A percentile compares a stretch with the other conserved stretches of the same genome.
Evolutionary conservation across 495 filamentous ascomycete genomes (phyloP).

Genomic region (Trichoderma erinaceum): DNA sequence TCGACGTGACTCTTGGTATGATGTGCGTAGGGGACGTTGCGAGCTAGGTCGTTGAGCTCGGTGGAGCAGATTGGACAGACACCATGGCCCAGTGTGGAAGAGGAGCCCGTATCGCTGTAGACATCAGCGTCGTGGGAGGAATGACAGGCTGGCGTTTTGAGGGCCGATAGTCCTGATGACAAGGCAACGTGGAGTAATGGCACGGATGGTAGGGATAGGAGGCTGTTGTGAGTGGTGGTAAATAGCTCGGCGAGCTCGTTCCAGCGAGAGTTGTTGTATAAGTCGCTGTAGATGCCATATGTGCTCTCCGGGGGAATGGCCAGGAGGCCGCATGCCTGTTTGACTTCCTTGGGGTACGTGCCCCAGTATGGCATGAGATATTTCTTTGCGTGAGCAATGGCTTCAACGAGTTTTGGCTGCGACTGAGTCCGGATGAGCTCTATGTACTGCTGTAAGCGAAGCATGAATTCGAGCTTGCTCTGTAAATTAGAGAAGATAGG

Average conservation of each 20-base stretch:
- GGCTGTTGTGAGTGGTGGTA: conserved; percentile 74
- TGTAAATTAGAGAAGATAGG: conserved; percentile 26
- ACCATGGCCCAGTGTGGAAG: conserved; percentile 32
- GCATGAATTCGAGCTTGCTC: conserved; percentile 87
- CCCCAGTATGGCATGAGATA: conserved; percentile 63
- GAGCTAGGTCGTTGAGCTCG: conserved; percentile 86
- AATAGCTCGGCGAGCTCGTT: conserved; percentile 72
- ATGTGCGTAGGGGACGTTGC: conserved; percentile 84
- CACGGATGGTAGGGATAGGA: conserved; percentile 73
- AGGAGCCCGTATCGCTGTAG: conserved; percentile 39
- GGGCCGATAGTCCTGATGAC: conserved; percentile 82
- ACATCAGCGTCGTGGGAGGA: conserved; percentile 39
- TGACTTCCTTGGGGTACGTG: conserved; percentile 60
- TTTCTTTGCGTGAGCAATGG: conserved; percentile 74
- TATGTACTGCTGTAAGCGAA: conserved; percentile 93
- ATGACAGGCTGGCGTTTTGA: conserved; percentile 95
- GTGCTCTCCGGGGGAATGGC: conserved; percentile 61
- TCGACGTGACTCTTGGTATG: conserved; percentile 91
- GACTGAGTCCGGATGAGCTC: conserved; percentile 70
- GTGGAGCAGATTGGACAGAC: conserved; percentile 94
- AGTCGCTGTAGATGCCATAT: conserved; percentile 36
- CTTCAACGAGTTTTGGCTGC: conserved; percentile 58
- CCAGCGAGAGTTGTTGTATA: conserved; percentile 73
- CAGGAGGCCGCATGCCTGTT: conserved; percentile 71
- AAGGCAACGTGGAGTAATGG: conserved; percentile 91